Evolutionary conservation across 805 yeast genomes (phyloP), one percentile per base, ranked within the genome.

Genomic region (Candida boleticola): DNA sequence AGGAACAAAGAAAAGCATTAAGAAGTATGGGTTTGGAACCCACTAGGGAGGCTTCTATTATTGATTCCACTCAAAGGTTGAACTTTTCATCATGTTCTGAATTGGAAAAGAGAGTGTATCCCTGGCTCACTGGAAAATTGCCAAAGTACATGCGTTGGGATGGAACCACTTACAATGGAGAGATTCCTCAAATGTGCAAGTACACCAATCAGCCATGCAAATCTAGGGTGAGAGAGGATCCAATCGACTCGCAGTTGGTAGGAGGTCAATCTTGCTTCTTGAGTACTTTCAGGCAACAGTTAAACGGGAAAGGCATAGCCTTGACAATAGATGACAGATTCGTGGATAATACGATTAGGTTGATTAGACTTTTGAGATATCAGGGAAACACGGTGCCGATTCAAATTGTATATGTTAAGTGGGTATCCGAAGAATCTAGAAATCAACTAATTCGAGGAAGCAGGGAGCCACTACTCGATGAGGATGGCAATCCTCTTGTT

Each of bases 261-360:
- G 26, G 26, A 9, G 19, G 25, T 13, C 22, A 25, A 11, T 23
- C 16, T 17, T 33, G 43, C 23, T 49, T 46, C 27, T 36, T 53
- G 25, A 46, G 37, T n/a, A 27, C 33, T 17, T 53, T 45, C 38
- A 44, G 43, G 27, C 3, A 31, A 1, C 45, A 44, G 11, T 42
- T 63, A 25, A 49, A 53, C 21, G 71, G 70, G 0, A 55, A 44
- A 35, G 72, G 72, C 3, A 54, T 66, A 30, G 72, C 63, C 2
- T 39, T 66, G 44, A 59, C 68, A 2, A 47, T 64, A 9, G 44
- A 53, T 1, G 66, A 66, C 41, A 36, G 34, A 1, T 64, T 58
- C 42, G 43, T 61, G 1, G 53, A 57, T 9, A 48, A 45, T 29
- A 41, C 53, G 4, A 29, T 55, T 2, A 36, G 60, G 29, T 47